A percentile compares a stretch with the other conserved stretches of the same genome.
These are phyloP conservation scores for Grigorovia humatica DNA, from an alignment of 805 yeast species.

Conservation along the genomic window DNA sequence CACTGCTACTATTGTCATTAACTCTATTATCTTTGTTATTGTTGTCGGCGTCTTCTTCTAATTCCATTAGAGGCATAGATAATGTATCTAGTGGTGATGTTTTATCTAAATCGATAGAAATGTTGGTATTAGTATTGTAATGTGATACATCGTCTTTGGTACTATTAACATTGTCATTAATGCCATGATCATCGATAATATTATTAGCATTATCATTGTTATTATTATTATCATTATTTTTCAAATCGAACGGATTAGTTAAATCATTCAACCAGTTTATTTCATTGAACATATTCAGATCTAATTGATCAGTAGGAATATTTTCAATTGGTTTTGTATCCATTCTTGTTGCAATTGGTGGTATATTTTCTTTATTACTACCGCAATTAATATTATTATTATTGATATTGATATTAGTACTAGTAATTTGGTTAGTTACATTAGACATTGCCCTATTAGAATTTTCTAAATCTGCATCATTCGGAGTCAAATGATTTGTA, in stretches of 20 bases:
- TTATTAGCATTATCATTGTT: background rate
- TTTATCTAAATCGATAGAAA: constrained; percentile 19
- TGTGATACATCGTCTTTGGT: no score
- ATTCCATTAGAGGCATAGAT: constrained; percentile 28
- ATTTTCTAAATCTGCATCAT: constrained; percentile 3
- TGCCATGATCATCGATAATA: background rate
- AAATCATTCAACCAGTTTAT: constrained; percentile 21
- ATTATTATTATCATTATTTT: background rate
- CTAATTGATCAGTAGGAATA: constrained; percentile 4
- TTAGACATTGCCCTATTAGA: background rate
- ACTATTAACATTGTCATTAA: constrained; percentile 1
- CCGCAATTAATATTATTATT: background rate
- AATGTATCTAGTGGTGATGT: constrained; percentile 27
- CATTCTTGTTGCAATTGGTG: constrained; percentile 11
- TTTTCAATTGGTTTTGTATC: constrained; percentile 1
- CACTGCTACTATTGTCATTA: background rate
- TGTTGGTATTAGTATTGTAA: constrained; percentile 1
- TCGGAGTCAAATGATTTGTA: background rate
- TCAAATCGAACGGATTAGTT: constrained; percentile 1
- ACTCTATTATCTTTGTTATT: background rate
- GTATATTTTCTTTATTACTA: constrained; percentile 22
- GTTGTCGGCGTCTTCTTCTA: constrained; percentile 12
- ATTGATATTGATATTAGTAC: background rate
- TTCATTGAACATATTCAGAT: constrained; percentile 12
- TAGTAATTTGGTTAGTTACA: no score